Base-by-base conservation (phyloP, 2,329 filamentous ascomycete genomes). In the Teratosphaeria zuluensis region DNA sequence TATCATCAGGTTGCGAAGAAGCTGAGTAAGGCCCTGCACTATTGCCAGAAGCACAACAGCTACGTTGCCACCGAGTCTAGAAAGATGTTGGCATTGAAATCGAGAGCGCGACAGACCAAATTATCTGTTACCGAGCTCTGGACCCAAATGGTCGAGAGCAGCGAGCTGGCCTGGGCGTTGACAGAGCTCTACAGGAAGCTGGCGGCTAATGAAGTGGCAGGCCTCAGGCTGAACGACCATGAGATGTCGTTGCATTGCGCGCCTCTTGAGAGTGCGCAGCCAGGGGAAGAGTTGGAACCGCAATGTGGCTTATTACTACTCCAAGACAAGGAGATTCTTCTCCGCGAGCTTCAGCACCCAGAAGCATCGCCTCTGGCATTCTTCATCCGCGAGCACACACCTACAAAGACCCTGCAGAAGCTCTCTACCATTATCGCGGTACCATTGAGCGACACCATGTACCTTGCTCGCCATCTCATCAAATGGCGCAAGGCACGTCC, bases 401-500 rank as follows among this genome's bases (percentile, higher is more conserved):
- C 84, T 4, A 85, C 81, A 1, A 86, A 86, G 64, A 84, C 81
- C 0, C 63, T 92, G 80, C 65, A 89, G 81, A 89, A 92, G 70
- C 83, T 90, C 57, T 84, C 86, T 16, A 82, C 86, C 64, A 83
- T 81, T 64, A 84, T 88, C 56, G 82, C 86, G 21, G 86, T 97
- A 56, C 85, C 88, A 3, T 80, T 94, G 1, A 81, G 84, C 33
- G 89, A 95, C 65, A 87, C 97, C 62, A 87, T 92, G 63, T 87
- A 90, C 65, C 89, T 95, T 62, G 91, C 92, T 9, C 88, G 90
- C 59, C 94, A 97, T 75, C 87, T 99, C 62, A 91, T 97, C 61
- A 95, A 95, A 75, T 97, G 92, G 92, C 86, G 94, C 28, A 87
- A 92, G 59, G 94, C 92, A 53, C 89, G 95, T 61, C 88, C 92